Evolutionary conservation across 352 stramenopile species (phyloP).

Genomic region (Thalassiosira livingstoniorum): DNA sequence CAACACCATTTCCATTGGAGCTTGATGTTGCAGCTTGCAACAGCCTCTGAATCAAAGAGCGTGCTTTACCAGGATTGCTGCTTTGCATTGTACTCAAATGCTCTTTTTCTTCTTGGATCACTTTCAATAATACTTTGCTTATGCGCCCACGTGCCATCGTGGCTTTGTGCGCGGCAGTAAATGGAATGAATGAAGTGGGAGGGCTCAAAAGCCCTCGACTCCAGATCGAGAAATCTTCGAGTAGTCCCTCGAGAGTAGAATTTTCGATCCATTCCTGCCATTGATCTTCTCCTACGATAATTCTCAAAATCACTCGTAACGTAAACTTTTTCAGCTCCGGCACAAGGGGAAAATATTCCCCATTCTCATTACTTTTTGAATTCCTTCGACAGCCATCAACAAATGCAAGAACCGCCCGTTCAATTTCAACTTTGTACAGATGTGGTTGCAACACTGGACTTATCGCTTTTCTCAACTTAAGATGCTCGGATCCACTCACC

Average conservation of each 20-base stretch:
- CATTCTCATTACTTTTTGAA: not conserved
- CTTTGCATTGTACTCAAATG: not conserved
- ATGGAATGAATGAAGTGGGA: conserved; percentile 47
- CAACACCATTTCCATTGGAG: not conserved
- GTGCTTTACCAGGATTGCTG: not conserved
- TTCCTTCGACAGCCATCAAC: conserved; percentile 7
- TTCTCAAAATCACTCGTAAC: conserved; percentile 26
- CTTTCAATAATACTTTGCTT: conserved; percentile 13
- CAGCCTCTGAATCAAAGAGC: conserved; percentile 15
- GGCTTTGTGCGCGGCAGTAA: conserved; percentile 35
- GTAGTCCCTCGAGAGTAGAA: not conserved
- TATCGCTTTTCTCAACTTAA: conserved; percentile 27
- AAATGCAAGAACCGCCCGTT: conserved; percentile 25
- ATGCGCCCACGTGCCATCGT: conserved; percentile 42
- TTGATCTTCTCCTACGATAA: conserved; percentile 33
- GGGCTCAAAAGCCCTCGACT: conserved; percentile 35
- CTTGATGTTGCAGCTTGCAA: not conserved
- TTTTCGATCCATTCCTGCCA: conserved; percentile 21
- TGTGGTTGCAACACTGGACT: conserved; percentile 24
- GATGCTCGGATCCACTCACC: conserved; percentile 35
- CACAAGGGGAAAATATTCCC: conserved; percentile 30
- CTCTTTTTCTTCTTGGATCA: conserved; percentile 33
- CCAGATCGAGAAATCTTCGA: conserved; percentile 47
- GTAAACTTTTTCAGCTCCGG: conserved; percentile 37
- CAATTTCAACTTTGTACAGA: conserved; percentile 30